Conservation (phyloP, 495 filamentous ascomycete genomes). For the Hypoxylon perforatum region DNA sequence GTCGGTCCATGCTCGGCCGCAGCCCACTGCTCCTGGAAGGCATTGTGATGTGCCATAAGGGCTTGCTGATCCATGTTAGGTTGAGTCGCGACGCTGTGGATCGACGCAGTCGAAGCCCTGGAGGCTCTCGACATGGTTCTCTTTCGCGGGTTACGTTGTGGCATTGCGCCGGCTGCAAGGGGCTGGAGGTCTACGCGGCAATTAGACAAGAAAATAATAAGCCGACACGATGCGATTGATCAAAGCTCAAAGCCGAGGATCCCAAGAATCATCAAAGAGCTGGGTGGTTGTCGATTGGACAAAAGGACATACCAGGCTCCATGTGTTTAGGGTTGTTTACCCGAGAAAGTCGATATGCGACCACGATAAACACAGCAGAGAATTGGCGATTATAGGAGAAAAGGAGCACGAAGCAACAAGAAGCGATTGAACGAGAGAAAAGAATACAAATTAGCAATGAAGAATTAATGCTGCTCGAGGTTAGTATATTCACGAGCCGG, state of each 20-base stretch:
- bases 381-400: background rate
- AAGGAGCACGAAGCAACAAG: constrained; percentile 14
- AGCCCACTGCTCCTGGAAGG: constrained; percentile 66
- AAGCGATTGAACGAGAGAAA: constrained; percentile 13
- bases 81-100: constrained; percentile 75
- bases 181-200: constrained; percentile 32
- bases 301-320: constrained; percentile 36
- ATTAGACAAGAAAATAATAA: constrained; percentile 23
- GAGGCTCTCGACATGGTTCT: constrained; percentile 83
- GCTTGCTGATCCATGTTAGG: constrained; percentile 68
- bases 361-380: constrained; percentile 44
- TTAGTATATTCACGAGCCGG: constrained; percentile 38
- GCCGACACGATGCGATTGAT: background rate
- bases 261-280: background rate
- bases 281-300: background rate
- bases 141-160: constrained; percentile 59
- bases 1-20: constrained; percentile 60
- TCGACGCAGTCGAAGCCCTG: constrained; percentile 86
- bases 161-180: constrained; percentile 37
- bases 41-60: constrained; percentile 62
- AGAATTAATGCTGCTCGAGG: constrained; percentile 15
- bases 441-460: constrained; percentile 27
- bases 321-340: constrained; percentile 49
- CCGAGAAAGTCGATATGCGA: constrained; percentile 32
- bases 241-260: background rate